Base-by-base conservation (phyloP, 2,329 filamentous ascomycete genomes). In the Aspergillus flavus region DNA sequence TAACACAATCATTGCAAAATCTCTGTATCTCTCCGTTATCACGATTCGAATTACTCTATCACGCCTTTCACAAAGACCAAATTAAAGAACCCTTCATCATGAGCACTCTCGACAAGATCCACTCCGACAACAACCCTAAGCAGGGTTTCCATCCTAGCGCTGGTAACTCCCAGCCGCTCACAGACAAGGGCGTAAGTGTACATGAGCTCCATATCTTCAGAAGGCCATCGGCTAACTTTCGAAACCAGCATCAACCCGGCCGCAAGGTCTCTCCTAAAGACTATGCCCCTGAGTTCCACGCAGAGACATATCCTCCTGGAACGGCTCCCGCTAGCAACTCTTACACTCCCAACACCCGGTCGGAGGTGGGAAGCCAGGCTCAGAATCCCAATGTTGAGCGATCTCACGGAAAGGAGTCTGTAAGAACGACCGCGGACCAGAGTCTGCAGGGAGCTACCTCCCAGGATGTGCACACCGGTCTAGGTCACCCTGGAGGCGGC, bases 231-330 rank as follows among this genome's bases (percentile, higher is more conserved):
- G 23, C 59, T 61, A 46, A 61, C 36, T 2, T 3, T 50, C 11
- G 6, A 23, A 58, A 36, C 7, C 68, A 91, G 88, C 89, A 92
- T 76, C 82, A 87, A 72, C 84, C 85, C 4, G 89, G 89, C 58
- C 80, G 83, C 68, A 83, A 86, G 64, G 83, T 87, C 62, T 85
- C 85, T 70, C 76, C 76, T n/a, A 67, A 70, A 14, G 79, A 82
- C 66, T 86, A 87, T 68, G 87, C 77, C 14, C 87, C 87, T 23
- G 89, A 91, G 71, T 93, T 91, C 80, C 80, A 84, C 70, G 84
- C 86, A 28, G 68, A 92, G 74, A 84, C 83, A 1, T 78, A 87
- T 41, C 83, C 88, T 0, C 78, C 89, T 0, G 90, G 90, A 63
- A 85, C 86, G 4, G 90, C 90, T 0, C 90, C 90, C 1, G 66